phyloP scores from a whole-genome alignment of 208 protist genomes.

The Herpetomonas samuelpessoai region DNA sequence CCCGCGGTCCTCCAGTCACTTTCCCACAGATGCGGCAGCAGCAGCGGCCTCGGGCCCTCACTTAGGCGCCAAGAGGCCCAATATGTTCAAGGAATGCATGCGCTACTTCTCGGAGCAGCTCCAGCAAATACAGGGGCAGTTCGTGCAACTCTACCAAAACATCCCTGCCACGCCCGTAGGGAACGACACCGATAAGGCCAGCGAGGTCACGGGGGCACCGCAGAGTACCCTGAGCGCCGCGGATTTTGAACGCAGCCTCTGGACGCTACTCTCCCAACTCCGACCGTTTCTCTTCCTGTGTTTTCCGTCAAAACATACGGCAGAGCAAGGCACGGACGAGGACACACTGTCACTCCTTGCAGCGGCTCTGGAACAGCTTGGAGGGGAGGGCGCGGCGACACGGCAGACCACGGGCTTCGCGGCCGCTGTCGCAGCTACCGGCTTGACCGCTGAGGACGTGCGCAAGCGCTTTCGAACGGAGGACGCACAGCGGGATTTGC shows the following conservation, averaged over 20 bases:
- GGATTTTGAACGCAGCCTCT: constrained; percentile 22
- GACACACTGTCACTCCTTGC: no score
- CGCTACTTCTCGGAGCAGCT: background rate
- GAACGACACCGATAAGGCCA: no score
- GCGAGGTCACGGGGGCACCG: constrained; percentile 32
- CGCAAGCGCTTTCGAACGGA: constrained; percentile 13
- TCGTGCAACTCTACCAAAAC: background rate
- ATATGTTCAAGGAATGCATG: constrained; percentile 2
- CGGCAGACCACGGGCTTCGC: background rate
- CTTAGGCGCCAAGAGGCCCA: background rate
- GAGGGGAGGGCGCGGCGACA: background rate
- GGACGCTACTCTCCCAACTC: constrained; percentile 52
- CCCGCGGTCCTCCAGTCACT: background rate
- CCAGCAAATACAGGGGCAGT: background rate
- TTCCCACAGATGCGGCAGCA: background rate
- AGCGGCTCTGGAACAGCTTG: background rate
- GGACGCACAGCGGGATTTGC: constrained; percentile 25
- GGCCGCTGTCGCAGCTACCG: background rate
- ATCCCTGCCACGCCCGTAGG: no score
- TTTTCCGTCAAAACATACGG: constrained; percentile 2
- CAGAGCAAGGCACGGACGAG: constrained; percentile 11
- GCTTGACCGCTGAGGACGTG: constrained; percentile 6
- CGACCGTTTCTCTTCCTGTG: constrained; percentile 49
- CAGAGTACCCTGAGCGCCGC: constrained; percentile 15
- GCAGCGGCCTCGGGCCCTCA: no score